A percentile compares a stretch with the other conserved stretches of the same genome.
Evolutionary conservation across 2,329 filamentous ascomycete species (phyloP).

Genomic region (Calonectria multiphialidica): DNA sequence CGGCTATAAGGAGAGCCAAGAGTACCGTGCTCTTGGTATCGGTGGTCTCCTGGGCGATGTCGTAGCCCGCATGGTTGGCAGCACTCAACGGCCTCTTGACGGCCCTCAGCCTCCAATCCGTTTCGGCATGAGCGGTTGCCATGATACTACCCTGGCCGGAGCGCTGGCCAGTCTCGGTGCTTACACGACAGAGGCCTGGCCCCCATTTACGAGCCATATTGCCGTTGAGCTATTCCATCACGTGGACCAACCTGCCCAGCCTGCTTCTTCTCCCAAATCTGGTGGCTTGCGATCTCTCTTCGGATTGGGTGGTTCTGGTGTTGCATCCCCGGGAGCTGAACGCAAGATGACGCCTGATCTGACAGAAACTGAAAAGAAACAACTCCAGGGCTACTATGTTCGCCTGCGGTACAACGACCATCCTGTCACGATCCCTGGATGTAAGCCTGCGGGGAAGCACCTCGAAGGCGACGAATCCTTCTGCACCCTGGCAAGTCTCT

Average conservation of each 20-base stretch:
- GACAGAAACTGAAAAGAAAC: constrained; percentile 66
- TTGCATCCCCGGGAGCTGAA: constrained; percentile 63
- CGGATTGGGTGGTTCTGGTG: constrained; percentile 41
- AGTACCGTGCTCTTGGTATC: constrained; percentile 92
- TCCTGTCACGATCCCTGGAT: constrained; percentile 85
- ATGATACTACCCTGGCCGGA: constrained; percentile 92
- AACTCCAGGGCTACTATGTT: constrained; percentile 84
- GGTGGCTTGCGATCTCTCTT: constrained; percentile 44
- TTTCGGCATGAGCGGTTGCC: constrained; percentile 86
- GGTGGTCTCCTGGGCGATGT: constrained; percentile 88
- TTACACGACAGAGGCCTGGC: constrained; percentile 82
- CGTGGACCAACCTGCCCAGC: constrained; percentile 44
- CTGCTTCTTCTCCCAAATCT: constrained; percentile 13
- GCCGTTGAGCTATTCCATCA: constrained; percentile 89
- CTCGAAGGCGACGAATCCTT: constrained; percentile 88
- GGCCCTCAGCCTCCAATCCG: constrained; percentile 66
- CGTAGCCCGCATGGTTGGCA: constrained; percentile 79
- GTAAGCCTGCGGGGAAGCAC: constrained; percentile 81
- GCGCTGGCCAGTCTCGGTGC: constrained; percentile 83
- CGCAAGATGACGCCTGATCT: constrained; percentile 71
- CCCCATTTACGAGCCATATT: constrained; percentile 92
- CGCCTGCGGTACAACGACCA: constrained; percentile 92
- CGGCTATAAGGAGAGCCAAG: constrained; percentile 85
- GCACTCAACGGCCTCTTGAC: constrained; percentile 58
- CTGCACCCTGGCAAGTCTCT: constrained; percentile 80